Evolutionary conservation across 768 basidiomycete species (phyloP), one percentile per base, ranked within the genome.

Genomic region (Leccinum longicurvipes): DNA sequence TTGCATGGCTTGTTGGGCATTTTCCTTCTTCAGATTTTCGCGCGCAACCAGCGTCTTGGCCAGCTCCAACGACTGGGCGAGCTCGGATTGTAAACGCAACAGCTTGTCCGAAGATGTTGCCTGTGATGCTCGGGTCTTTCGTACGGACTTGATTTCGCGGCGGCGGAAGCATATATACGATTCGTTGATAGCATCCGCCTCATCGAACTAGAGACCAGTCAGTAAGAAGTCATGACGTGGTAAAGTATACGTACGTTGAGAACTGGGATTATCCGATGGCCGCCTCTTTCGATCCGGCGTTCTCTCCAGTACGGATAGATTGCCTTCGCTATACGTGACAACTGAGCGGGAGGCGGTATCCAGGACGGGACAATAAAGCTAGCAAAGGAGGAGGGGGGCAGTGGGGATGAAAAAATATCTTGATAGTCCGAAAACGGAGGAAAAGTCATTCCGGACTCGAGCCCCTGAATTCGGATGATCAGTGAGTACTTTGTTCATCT

Each of bases 81-180:
- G 76, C 71, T 98, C 94, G 28, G 73, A 68, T 60, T 91, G 86
- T 15, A 98, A 76, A 19, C 92, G 89, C 5, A 85, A 72, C 60
- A 99, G 82, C 62, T 93, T 91, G 64, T 98, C 96, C 14, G 93
- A 87, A 17, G 87, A 92, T 1, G 89, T 88, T 10, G 85, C 86
- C 66, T 98, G 95, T 1, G 89, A 89, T 14, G 93, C 87, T 8
- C 96, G 85, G 9, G 96, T 98, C 76, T 98, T 98, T 59, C 97
- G 86, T 45, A 92, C 82, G 4, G 91, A 86, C 70, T 98, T 98
- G 72, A 89, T 87, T 69, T 98, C 96, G 53, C 95, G 87, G 57
- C 94, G 82, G 34, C 97, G 85, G 80, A 99, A 99, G 73, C 97
- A 99, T 45, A 98, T 89, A 60, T 98, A 98, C 0, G 96, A 95